Evolutionary conservation across 1,284 basidiomycete species (phyloP), one percentile per base, ranked within the genome.

Genomic region (Phlebopus sp.): DNA sequence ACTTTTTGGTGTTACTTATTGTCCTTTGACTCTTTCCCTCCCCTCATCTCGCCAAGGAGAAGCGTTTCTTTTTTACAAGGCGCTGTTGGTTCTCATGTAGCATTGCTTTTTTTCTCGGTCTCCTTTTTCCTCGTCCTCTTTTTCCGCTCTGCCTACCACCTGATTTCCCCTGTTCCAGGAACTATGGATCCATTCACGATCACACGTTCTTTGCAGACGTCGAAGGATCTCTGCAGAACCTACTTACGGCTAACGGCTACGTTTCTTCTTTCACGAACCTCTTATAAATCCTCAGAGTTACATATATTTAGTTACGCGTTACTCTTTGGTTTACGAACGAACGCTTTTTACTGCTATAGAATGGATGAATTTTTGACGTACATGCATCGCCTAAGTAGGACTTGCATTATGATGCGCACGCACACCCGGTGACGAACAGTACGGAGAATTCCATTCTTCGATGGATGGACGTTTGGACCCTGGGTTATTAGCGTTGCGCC

Each of bases 41-140:
- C 9, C 27, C 10, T 8, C 34, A 44, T 37, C 42, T 9, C 41
- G 58, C 52, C 53, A 52, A 64, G 62, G 62, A 59, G 66, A 34
- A 54, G 64, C 55, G 46, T 52, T 52, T 52, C n/a, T n/a, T 52
- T 52, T 54, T 51, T 41, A 38, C 27, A 11, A 29, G 27, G 46
- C 44, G 62, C 54, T 64, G 57, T 61, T 56, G 64, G 65, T 57
- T 44, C 36, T 63, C 49, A 35, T 68, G 62, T 64, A 64, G 62
- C 62, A 66, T 67, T 63, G 59, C 52, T 51, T 57, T 59, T 60
- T 49, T 37, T 46, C 49, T 43, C 21, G 4, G 21, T 23, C 41
- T 49, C 25, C 34, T 38, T 8, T 49, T 39, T 35, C 50, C 48
- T 52, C 57, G 46, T 53, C 37, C 44, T n/a, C 34, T 44, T 21